These are phyloP conservation scores for Backusella tarrabulga DNA, from an alignment of 192 early-diverging fungal species.

Conservation along the genomic window DNA sequence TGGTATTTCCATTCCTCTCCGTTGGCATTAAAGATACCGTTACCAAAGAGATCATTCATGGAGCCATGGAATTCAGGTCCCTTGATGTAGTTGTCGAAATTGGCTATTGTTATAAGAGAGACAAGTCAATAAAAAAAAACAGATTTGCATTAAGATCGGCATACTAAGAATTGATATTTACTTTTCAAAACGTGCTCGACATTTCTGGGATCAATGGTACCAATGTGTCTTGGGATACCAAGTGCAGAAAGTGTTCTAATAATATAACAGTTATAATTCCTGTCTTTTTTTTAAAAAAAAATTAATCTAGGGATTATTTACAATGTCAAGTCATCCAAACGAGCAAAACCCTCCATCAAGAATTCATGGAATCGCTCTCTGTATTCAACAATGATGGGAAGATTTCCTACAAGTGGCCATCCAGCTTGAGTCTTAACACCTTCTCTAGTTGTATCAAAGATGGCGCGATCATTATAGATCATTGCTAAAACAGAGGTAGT, in stretches of 20 bases:
- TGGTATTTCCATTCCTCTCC: constrained; percentile 63
- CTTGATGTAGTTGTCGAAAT: constrained; percentile 41
- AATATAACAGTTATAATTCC: not conserved
- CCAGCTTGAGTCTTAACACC: constrained; percentile 12
- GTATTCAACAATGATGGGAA: constrained; percentile 14
- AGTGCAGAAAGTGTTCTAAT: constrained; percentile 22
- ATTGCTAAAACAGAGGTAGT: constrained; percentile 5
- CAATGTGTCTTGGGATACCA: constrained; percentile 23
- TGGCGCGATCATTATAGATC: constrained; percentile 28
- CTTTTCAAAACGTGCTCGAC: constrained; percentile 41
- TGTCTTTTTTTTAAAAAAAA: not conserved
- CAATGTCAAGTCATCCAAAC: constrained; percentile 8
- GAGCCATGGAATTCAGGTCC: constrained; percentile 40
- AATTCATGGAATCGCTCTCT: constrained; percentile 18
- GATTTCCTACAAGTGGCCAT: constrained; percentile 27
- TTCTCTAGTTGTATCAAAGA: constrained; percentile 13
- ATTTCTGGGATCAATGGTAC: constrained; percentile 30
- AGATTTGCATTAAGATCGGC: not conserved
- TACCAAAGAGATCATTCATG: constrained; percentile 55
- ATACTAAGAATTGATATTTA: constrained; percentile 2
- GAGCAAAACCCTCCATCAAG: constrained; percentile 9
- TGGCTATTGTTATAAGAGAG: constrained; percentile 4
- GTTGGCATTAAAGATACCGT: constrained; percentile 73
- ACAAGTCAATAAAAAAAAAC: not conserved
- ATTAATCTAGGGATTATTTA: not conserved